Conservation (phyloP, 2,329 filamentous ascomycete genomes). For the Rosellinia necatrix region DNA sequence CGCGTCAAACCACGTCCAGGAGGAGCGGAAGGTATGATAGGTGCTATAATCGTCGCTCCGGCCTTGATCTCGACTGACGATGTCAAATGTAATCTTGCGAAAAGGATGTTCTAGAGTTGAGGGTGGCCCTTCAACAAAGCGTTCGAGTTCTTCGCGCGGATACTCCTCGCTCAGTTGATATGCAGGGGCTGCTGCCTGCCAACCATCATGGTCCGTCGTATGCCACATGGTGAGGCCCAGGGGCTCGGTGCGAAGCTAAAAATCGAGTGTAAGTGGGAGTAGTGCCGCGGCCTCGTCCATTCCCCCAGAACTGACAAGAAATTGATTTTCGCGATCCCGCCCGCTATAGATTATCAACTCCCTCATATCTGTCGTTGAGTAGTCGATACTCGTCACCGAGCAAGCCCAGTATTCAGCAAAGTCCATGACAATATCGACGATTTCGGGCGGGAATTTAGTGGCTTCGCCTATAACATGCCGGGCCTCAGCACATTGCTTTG, state of each 20-base stretch:
- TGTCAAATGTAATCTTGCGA: constrained; percentile 65
- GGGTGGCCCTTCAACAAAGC: constrained; percentile 47
- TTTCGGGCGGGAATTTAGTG: constrained; percentile 55
- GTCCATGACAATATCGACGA: constrained; percentile 62
- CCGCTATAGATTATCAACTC: constrained; percentile 29
- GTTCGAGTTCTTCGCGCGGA: constrained; percentile 40
- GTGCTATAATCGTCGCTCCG: constrained; percentile 47
- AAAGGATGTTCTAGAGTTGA: constrained; percentile 54
- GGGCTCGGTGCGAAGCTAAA: constrained; percentile 47
- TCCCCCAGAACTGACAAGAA: constrained; percentile 43
- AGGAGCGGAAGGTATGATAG: constrained; percentile 50
- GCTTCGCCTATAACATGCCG: constrained; percentile 53
- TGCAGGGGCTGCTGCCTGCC: constrained; percentile 32
- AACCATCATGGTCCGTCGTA: constrained; percentile 30
- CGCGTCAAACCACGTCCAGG: constrained; percentile 68
- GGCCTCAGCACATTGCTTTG: constrained; percentile 53
- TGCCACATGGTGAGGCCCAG: constrained; percentile 45
- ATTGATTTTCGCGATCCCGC: constrained; percentile 41
- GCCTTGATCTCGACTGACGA: constrained; percentile 63
- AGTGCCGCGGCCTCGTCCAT: background rate
- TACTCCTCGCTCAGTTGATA: constrained; percentile 39
- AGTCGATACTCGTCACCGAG: constrained; percentile 44
- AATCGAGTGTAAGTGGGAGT: constrained; percentile 2
- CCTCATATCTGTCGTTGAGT: constrained; percentile 15
- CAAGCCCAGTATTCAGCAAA: constrained; percentile 67